Evolutionary conservation across 371 early-diverging fungal species (phyloP).

Genomic region (Basidiobolus meristosporus): DNA sequence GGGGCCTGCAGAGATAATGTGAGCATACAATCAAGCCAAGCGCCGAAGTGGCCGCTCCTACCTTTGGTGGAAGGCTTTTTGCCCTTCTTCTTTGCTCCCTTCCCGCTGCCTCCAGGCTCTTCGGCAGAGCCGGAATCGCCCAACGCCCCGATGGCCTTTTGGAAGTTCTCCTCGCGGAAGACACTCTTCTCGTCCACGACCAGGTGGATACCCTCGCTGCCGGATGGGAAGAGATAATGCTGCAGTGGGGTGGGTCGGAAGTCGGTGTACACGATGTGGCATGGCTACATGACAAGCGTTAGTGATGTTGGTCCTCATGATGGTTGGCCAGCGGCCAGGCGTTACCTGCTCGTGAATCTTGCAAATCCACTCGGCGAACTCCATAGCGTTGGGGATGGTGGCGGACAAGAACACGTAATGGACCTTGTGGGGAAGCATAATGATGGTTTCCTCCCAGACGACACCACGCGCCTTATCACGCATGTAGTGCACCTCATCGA

Average conservation of each 20-base stretch:
- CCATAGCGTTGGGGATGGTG: constrained; percentile 99
- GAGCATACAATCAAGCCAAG: not conserved
- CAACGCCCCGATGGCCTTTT: constrained; percentile 61
- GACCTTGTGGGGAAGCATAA: constrained; percentile 87
- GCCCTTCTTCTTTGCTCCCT: constrained; percentile 1
- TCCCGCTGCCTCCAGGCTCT: constrained; percentile 1
- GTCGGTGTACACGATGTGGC: constrained; percentile 99
- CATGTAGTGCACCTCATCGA: constrained; percentile 99
- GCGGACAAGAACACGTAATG: constrained; percentile 97
- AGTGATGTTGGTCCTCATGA: not conserved
- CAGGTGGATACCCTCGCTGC: constrained; percentile 84
- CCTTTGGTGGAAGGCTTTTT: not conserved
- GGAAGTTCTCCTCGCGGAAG: constrained; percentile 91
- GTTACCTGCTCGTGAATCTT: constrained; percentile 70
- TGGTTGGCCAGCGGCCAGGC: not conserved
- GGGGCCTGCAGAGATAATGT: constrained; percentile 12
- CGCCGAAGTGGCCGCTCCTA: not conserved
- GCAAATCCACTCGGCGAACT: constrained; percentile 99
- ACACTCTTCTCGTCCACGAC: constrained; percentile 91
- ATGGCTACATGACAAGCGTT: constrained; percentile 21
- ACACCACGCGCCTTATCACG: constrained; percentile 94
- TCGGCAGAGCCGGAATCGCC: constrained; percentile 7
- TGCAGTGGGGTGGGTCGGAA: constrained; percentile 98
- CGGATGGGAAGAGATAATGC: constrained; percentile 90
- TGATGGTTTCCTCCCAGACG: constrained; percentile 99